Percentiles rank a stretch among this genome's conserved stretches.
These are phyloP conservation scores for Lactarius pseudohatsudake DNA, from an alignment of 768 basidiomycete species.

Conservation along the genomic window DNA sequence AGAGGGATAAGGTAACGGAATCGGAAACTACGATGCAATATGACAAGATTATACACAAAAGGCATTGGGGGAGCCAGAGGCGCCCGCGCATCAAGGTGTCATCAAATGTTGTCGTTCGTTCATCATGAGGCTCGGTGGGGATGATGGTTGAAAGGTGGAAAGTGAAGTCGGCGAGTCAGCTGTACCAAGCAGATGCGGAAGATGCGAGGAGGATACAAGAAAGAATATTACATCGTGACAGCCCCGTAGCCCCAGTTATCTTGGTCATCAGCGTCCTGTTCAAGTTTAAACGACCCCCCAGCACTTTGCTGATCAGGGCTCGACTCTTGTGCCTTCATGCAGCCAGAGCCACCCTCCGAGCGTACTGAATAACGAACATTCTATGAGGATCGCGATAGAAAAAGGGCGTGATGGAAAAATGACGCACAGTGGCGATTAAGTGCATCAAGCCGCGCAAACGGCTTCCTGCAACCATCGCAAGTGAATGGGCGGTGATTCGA, in stretches of 20 bases:
- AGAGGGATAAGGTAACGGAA: slow-evolving; percentile 7
- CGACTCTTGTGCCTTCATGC: slow-evolving; percentile 47
- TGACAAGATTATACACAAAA: not conserved
- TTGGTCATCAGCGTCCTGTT: slow-evolving; percentile 9
- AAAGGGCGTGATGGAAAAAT: not conserved
- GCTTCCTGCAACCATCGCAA: slow-evolving; percentile 90
- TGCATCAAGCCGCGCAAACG: slow-evolving; percentile 94
- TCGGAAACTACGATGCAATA: slow-evolving; percentile 4
- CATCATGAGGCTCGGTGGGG: slow-evolving; percentile 1
- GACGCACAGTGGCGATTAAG: slow-evolving; percentile 83
- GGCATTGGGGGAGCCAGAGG: not conserved
- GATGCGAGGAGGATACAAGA: not conserved
- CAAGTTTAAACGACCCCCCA: slow-evolving; percentile 9
- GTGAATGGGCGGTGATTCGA: slow-evolving; percentile 89
- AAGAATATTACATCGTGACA: slow-evolving; percentile 1
- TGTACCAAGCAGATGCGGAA: not conserved
- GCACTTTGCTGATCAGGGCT: slow-evolving; percentile 18
- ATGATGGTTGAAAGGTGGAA: not conserved
- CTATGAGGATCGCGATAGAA: not conserved
- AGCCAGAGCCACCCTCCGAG: slow-evolving; percentile 82
- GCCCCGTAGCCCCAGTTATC: slow-evolving; percentile 5
- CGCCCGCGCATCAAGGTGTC: slow-evolving; percentile 9
- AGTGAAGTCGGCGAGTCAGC: not conserved
- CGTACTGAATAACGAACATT: slow-evolving; percentile 47
- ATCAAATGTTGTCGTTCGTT: slow-evolving; percentile 1